phyloP scores from a whole-genome alignment of 257 asterid genomes.

The Capsicum pubescens region DNA sequence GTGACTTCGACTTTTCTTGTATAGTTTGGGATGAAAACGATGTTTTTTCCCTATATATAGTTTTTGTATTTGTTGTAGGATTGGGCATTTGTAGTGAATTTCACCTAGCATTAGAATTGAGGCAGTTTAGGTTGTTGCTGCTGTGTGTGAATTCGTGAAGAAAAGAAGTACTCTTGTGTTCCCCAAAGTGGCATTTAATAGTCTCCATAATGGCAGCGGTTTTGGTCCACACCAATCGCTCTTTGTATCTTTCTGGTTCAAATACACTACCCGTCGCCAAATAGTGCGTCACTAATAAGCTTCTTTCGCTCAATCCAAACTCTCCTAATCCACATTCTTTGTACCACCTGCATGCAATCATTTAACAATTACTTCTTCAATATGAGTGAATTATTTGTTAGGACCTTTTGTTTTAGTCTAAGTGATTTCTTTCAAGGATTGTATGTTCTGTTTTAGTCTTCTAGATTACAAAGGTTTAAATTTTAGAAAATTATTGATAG shows the following conservation, averaged over 20 bases:
- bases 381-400: too few relatives aligned
- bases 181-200: conserved; percentile 30
- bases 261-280: conserved; percentile 59
- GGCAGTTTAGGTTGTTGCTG: background rate
- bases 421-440: too few relatives aligned
- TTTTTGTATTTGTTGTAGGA: too few relatives aligned
- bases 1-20: too few relatives aligned
- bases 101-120: background rate
- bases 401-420: too few relatives aligned
- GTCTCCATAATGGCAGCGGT: conserved; percentile 57
- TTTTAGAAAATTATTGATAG: too few relatives aligned
- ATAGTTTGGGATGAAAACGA: too few relatives aligned
- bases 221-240: conserved; percentile 80
- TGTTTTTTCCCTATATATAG: too few relatives aligned
- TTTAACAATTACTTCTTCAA: background rate
- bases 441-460: too few relatives aligned
- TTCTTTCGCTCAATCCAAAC: conserved; percentile 54
- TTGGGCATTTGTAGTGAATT: background rate
- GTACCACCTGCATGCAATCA: conserved; percentile 60
- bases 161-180: conserved; percentile 47
- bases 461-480: background rate
- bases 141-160: conserved; percentile 43
- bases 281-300: conserved; percentile 46
- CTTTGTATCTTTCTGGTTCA: conserved; percentile 64
- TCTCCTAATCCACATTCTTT: conserved; percentile 43